Evolutionary conservation across 2,329 filamentous ascomycete genomes (phyloP).

Genomic region (Pezicula carpinea): DNA sequence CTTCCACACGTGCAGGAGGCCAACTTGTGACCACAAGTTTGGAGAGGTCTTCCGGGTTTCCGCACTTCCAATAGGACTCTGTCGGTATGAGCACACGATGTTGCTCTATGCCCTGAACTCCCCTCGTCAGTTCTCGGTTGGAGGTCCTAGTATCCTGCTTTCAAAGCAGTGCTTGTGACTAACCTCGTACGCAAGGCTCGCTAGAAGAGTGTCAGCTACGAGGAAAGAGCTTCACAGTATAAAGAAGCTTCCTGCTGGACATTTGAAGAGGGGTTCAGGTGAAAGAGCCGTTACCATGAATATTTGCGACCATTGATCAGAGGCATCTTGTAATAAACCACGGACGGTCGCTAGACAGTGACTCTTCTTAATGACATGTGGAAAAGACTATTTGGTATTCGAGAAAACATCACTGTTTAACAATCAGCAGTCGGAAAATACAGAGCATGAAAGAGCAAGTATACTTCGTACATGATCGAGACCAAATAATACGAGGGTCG

Average conservation of each 20-base stretch:
- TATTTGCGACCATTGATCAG: neutral
- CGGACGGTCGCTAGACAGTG: no score
- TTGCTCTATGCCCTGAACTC: constrained; percentile 17
- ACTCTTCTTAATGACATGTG: no score
- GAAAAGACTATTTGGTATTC: no score
- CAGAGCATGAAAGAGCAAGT: no score
- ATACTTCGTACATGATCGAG: no score
- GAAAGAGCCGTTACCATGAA: no score
- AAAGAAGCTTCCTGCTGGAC: neutral
- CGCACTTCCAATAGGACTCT: constrained; percentile 22
- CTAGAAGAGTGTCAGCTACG: constrained; percentile 5
- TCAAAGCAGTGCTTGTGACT: neutral
- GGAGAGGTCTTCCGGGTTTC: constrained; percentile 24
- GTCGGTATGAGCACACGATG: constrained; percentile 21
- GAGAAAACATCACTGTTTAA: no score
- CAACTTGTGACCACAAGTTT: constrained; percentile 22
- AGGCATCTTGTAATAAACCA: no score
- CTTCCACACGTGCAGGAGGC: constrained; percentile 17
- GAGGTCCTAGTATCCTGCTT: neutral
- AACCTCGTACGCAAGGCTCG: constrained; percentile 24
- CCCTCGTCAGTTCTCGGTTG: neutral
- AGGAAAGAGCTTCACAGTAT: neutral
- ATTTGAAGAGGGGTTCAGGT: neutral
- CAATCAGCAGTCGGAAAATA: no score
- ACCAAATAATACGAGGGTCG: no score